Evolutionary conservation across 805 yeast genomes (phyloP).

Genomic region (Teunomyces barrocoloradensis): DNA sequence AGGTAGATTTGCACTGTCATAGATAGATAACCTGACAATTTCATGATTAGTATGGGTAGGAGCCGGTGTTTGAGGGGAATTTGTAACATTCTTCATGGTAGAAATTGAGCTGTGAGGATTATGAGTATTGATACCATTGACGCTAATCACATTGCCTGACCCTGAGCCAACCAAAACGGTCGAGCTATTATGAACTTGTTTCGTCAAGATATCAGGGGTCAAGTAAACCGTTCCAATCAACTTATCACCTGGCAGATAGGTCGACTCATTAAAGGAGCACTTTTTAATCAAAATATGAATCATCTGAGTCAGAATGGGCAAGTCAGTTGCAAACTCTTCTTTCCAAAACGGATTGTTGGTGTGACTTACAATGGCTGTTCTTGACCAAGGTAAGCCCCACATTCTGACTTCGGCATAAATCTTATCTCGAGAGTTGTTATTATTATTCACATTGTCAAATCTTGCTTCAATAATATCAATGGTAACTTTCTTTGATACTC

Average conservation of each 20-base stretch:
- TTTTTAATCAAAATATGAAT: constrained; percentile 49
- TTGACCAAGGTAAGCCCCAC: constrained; percentile 75
- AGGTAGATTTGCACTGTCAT: constrained; percentile 38
- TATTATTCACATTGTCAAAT: constrained; percentile 30
- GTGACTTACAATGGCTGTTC: constrained; percentile 63
- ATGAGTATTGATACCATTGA: constrained; percentile 15
- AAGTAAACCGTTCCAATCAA: constrained; percentile 53
- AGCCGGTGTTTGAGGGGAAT: not conserved
- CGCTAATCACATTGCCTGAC: constrained; percentile 21
- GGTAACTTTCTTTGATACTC: constrained; percentile 52
- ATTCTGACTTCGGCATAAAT: constrained; percentile 69
- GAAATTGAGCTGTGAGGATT: constrained; percentile 7
- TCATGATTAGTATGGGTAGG: not conserved
- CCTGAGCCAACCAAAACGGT: constrained; percentile 32
- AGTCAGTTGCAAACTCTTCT: constrained; percentile 65
- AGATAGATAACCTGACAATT: constrained; percentile 45
- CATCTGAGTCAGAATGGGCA: constrained; percentile 54
- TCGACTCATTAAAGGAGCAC: constrained; percentile 18
- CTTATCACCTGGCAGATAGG: constrained; percentile 34
- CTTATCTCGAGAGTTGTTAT: constrained; percentile 12
- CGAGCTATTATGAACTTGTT: constrained; percentile 27
- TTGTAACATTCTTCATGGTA: not conserved
- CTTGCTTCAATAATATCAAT: constrained; percentile 67
- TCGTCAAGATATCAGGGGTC: constrained; percentile 49
- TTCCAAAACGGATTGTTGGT: constrained; percentile 72